These are phyloP conservation scores for Macroventuria anomochaeta DNA, from an alignment of 2,329 filamentous ascomycete genomes.

Conservation along the genomic window DNA sequence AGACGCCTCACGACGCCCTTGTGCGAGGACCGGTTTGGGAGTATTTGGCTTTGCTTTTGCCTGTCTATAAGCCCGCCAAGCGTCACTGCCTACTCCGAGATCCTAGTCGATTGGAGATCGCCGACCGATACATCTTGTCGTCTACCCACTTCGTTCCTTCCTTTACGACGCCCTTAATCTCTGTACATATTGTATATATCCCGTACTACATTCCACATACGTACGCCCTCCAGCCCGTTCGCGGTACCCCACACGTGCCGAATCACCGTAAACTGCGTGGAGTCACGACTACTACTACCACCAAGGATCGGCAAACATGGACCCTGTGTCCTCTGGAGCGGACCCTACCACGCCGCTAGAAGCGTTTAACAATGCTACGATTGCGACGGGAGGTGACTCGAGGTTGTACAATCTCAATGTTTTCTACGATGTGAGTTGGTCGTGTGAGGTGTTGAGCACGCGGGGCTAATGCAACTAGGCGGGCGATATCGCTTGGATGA, in stretches of 20 bases:
- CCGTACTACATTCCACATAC: not conserved
- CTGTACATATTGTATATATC: constrained; percentile 10
- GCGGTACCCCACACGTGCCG: not conserved
- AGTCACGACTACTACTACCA: constrained; percentile 3
- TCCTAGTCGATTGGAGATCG: constrained; percentile 34
- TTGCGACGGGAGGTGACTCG: constrained; percentile 69
- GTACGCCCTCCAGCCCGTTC: not conserved
- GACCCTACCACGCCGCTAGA: constrained; percentile 45
- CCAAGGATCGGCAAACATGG: constrained; percentile 30
- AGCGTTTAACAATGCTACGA: constrained; percentile 63
- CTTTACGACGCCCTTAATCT: constrained; percentile 19
- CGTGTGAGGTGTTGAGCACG: constrained; percentile 17
- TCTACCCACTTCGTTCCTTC: constrained; percentile 32
- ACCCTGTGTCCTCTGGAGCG: constrained; percentile 34
- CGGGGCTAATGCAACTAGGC: constrained; percentile 58
- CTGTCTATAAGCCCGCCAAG: constrained; percentile 33
- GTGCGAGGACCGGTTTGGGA: constrained; percentile 2
- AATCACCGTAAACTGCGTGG: not conserved
- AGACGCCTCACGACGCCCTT: not conserved
- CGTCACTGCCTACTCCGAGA: constrained; percentile 20
- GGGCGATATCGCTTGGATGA: constrained; percentile 83
- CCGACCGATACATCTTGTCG: constrained; percentile 22
- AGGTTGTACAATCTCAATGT: constrained; percentile 77
- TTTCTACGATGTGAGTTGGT: constrained; percentile 73
- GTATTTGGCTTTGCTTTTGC: constrained; percentile 21